These are phyloP conservation scores for Tulasnella sp. DNA, from an alignment of 768 basidiomycete species.

Conservation along the genomic window DNA sequence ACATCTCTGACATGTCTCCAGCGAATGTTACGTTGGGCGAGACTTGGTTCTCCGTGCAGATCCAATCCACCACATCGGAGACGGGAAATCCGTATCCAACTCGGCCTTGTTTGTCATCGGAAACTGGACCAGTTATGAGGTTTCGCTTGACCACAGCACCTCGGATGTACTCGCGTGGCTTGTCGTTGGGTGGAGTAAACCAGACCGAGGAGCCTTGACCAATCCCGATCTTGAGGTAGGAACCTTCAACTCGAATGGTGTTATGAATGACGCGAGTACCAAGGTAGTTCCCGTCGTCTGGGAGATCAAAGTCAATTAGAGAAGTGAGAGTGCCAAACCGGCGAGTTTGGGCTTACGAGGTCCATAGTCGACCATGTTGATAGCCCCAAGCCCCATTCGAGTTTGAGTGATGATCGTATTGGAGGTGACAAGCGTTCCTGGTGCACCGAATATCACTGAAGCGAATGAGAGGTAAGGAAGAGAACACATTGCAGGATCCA, in stretches of 20 bases:
- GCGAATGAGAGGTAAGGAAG: background rate
- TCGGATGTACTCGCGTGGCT: conserved; percentile 28
- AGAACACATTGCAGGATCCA: background rate
- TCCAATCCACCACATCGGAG: conserved; percentile 34
- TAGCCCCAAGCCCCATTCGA: conserved; percentile 34
- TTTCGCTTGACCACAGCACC: conserved; percentile 34
- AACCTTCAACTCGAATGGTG: conserved; percentile 33
- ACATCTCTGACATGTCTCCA: conserved; percentile 18
- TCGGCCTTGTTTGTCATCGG: conserved; percentile 25
- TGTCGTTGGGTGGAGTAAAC: conserved; percentile 28
- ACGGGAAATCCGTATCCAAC: conserved; percentile 35
- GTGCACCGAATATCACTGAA: conserved; percentile 33
- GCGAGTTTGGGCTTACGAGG: conserved; percentile 29
- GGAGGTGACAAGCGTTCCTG: conserved; percentile 34
- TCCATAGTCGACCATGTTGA: conserved; percentile 35
- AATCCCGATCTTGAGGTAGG: conserved; percentile 34
- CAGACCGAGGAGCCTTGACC: conserved; percentile 35
- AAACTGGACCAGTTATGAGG: conserved; percentile 30
- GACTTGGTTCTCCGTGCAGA: conserved; percentile 33
- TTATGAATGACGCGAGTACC: conserved; percentile 35
- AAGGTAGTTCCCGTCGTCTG: conserved; percentile 21
- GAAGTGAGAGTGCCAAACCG: background rate
- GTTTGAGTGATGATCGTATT: conserved; percentile 33
- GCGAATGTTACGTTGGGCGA: conserved; percentile 20
- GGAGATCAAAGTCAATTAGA: background rate